phyloP scores from a whole-genome alignment of 164 flowering plant species.

The Tetracentron sinense region DNA sequence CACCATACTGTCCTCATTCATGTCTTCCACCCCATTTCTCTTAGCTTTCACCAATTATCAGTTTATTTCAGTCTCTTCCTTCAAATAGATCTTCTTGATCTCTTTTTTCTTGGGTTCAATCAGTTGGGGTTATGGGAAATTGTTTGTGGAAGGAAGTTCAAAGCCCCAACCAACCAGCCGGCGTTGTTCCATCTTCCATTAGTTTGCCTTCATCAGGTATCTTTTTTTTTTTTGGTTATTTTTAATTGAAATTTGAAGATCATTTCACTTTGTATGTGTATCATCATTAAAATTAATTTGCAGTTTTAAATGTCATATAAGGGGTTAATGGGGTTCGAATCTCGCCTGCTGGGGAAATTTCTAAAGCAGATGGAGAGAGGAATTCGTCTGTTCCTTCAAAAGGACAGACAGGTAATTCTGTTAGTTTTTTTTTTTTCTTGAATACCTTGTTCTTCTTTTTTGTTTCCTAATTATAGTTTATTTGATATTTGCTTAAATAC shows the following conservation, averaged over 20 bases:
- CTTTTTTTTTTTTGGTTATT: not conserved
- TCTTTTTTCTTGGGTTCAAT: too few species aligned
- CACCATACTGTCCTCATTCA: too few species aligned
- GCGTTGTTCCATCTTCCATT: not conserved
- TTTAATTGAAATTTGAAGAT: not conserved
- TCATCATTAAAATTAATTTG: too few species aligned
- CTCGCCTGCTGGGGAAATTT: not conserved
- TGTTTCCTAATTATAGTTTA: too few species aligned
- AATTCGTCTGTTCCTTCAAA: not conserved
- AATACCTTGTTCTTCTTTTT: too few species aligned
- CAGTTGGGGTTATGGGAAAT: conserved; percentile 6
- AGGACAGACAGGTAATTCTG: not conserved
- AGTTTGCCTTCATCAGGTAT: not conserved
- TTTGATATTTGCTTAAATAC: not conserved
- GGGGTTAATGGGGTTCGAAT: not conserved
- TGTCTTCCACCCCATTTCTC: too few species aligned
- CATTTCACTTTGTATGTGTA: too few species aligned
- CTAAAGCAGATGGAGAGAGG: not conserved
- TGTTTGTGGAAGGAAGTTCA: not conserved
- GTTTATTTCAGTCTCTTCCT: too few species aligned
- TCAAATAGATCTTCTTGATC: too few species aligned
- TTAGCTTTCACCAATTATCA: too few species aligned
- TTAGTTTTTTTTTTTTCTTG: too few species aligned
- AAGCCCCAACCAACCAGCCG: not conserved
- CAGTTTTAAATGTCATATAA: not conserved